Evolutionary conservation across 768 basidiomycete species (phyloP).

Genomic region (Mycena venus): DNA sequence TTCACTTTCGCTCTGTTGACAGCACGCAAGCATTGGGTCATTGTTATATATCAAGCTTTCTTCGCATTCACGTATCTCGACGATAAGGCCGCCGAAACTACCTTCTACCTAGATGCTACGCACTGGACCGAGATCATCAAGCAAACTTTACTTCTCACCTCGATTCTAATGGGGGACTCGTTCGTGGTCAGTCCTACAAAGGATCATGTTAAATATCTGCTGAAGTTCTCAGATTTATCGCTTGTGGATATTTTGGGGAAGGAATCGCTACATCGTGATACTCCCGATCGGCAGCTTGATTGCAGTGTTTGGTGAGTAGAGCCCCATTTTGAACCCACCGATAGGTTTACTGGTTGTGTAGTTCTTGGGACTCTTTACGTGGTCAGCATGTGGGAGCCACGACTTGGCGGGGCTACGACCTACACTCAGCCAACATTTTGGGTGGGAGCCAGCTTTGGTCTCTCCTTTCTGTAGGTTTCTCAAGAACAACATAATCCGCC

Average conservation of each 20-base stretch:
- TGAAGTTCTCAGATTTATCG: constrained; percentile 14
- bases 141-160: not conserved
- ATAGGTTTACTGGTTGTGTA: constrained; percentile 8
- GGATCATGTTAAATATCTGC: not conserved
- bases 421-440: constrained; percentile 4
- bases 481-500: constrained; percentile 8
- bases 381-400: constrained; percentile 9
- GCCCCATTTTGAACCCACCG: not conserved
- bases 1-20: constrained; percentile 8
- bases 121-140: constrained; percentile 11
- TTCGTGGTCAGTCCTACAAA: constrained; percentile 10
- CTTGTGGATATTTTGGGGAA: constrained; percentile 16
- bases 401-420: constrained; percentile 7
- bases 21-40: constrained; percentile 6
- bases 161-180: constrained; percentile 1
- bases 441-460: not conserved
- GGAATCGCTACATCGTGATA: constrained; percentile 10
- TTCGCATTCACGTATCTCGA: constrained; percentile 12
- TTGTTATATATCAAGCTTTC: constrained; percentile 13
- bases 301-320: not conserved
- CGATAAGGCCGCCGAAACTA: constrained; percentile 2
- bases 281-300: constrained; percentile 8
- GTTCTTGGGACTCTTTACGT: constrained; percentile 7
- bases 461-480: constrained; percentile 6
- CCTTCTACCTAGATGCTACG: constrained; percentile 13